Base-by-base conservation (phyloP, 2,329 filamentous ascomycete genomes). In the Trichoderma lentiforme region DNA sequence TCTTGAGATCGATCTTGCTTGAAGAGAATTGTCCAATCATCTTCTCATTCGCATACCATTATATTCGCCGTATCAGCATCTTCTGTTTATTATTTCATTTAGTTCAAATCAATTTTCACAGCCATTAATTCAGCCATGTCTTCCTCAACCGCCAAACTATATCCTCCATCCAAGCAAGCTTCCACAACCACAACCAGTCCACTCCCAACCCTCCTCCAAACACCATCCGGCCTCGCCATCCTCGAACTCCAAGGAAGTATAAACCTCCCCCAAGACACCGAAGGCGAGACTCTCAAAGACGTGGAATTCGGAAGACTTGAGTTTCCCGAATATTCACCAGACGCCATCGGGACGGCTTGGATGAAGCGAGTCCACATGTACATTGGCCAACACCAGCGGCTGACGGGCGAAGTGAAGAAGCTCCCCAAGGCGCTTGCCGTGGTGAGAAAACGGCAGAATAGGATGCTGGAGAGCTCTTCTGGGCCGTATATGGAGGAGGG, bases 221-320 rank as follows among this genome's bases (percentile, higher is more conserved):
- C 95, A 1, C 96, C 96, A 0, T 91, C 92, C 0, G 96, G 96
- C 65, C 88, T 98, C 53, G 95, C 95, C 21, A 86, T 99, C 60
- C 86, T 99, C 71, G 96, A 98, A 83, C 89, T 99, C 15, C 96
- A 99, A 84, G 96, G 95, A 73, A 93, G 90, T 15, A 91, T 99
- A 82, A 95, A 97, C 81, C 85, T 94, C 1, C 91, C 93, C 8
- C 74, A 82, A 2, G 77, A 81, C 28, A 74, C 76, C 11, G 76
- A 83, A 66, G 75, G 80, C 30, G 74, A 79, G 26, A 63, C 78
- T 6, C 73, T 82, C 43, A 73, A 74, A 6, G 78, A 80, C 21
- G 73, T 79, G 3, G 77, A 81, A 24, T 86, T 97, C 74, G 94
- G 94, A 36, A 90, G 89, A 71, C 86, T 97, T 34, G 87, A 92